These are phyloP conservation scores for Paraconiothyrium sp. DNA, from an alignment of 2,329 filamentous ascomycete genomes.

Conservation along the genomic window DNA sequence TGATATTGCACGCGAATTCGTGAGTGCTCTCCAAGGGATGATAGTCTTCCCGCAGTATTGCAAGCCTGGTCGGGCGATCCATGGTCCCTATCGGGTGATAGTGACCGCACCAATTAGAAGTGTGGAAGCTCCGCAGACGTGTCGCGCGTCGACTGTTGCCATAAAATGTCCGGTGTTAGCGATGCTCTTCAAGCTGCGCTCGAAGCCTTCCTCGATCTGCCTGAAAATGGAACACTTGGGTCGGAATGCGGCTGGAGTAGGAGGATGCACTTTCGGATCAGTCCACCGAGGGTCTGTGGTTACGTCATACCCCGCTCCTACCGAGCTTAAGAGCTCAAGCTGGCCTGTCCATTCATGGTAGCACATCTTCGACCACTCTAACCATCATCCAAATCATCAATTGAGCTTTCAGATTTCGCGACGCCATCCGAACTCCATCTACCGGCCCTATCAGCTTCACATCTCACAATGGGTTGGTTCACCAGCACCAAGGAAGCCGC, in stretches of 20 bases:
- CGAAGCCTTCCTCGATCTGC: not conserved
- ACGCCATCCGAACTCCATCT: not conserved
- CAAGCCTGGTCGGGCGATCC: not conserved
- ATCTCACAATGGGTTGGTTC: constrained; percentile 24
- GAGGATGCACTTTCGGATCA: not conserved
- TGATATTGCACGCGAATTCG: not conserved
- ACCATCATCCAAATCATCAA: not conserved
- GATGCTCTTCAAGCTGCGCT: not conserved
- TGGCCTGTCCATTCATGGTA: not conserved
- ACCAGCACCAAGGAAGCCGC: constrained; percentile 21
- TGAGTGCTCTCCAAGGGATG: not conserved
- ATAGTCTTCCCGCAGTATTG: not conserved
- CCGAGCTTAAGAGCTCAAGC: constrained; percentile 9
- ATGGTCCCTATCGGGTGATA: not conserved
- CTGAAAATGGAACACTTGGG: not conserved
- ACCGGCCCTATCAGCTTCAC: not conserved
- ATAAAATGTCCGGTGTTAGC: not conserved
- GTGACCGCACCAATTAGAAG: not conserved
- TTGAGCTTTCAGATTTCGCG: not conserved
- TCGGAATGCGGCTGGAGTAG: not conserved
- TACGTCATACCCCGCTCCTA: constrained; percentile 12
- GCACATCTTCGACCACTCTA: not conserved
- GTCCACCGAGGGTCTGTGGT: not conserved
- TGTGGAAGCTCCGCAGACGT: constrained; percentile 4
- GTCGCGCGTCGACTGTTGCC: not conserved